These are phyloP conservation scores for Boletus bicolor DNA, from an alignment of 768 basidiomycete genomes.

Conservation along the genomic window DNA sequence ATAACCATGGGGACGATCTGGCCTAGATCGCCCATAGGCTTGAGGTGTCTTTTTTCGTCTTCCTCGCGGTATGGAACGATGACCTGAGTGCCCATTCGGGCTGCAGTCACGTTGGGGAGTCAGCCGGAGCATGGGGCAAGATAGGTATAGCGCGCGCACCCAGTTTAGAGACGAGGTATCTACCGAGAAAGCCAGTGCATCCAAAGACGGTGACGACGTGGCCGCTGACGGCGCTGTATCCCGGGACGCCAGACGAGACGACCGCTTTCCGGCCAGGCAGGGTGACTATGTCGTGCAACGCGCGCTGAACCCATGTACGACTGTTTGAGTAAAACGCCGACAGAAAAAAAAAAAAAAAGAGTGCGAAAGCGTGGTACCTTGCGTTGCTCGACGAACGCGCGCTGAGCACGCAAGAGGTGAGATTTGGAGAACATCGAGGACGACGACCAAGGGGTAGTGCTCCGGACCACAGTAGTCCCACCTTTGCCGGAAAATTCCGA, in stretches of 20 bases:
- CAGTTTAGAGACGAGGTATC: conserved; percentile 92
- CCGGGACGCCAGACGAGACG: conserved; percentile 73
- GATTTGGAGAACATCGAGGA: conserved; percentile 43
- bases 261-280: conserved; percentile 61
- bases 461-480: not conserved
- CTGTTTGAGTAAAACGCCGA: not conserved
- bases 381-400: conserved; percentile 43
- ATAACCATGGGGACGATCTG: conserved; percentile 91
- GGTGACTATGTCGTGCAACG: conserved; percentile 67
- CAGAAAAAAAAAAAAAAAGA: not conserved
- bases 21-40: conserved; percentile 94
- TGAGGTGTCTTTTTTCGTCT: conserved; percentile 85
- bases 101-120: conserved; percentile 37
- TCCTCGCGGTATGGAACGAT: conserved; percentile 94
- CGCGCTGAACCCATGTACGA: conserved; percentile 46
- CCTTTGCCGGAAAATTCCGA: conserved; percentile 27
- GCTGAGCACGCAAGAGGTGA: conserved; percentile 51
- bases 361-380: conserved; percentile 36
- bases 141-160: conserved; percentile 45
- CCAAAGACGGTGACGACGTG: conserved; percentile 97
- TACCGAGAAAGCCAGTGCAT: conserved; percentile 90
- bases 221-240: conserved; percentile 84
- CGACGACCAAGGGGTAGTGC: conserved; percentile 3
- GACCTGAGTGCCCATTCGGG: conserved; percentile 89
- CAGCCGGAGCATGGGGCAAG: not conserved